phyloP scores from a whole-genome alignment of 768 basidiomycete genomes.

The Butyriboletus loyo region DNA sequence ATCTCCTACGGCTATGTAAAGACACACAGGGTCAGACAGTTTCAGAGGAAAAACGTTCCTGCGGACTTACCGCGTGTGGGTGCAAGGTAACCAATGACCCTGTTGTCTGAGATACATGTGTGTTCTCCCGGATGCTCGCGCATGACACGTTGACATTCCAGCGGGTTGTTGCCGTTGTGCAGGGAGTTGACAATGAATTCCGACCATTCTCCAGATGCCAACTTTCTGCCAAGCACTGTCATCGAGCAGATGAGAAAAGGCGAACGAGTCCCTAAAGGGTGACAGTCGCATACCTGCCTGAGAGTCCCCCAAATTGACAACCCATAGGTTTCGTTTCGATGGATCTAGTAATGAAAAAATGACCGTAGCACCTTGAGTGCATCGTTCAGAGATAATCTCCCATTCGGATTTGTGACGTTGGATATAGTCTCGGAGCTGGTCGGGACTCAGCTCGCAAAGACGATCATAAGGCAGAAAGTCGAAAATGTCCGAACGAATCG shows the following conservation, averaged over 20 bases:
- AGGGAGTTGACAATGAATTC: constrained; percentile 23
- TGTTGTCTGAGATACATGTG: constrained; percentile 28
- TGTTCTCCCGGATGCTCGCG: constrained; percentile 32
- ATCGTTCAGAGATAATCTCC: constrained; percentile 32
- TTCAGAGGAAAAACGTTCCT: not conserved
- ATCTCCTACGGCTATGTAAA: constrained; percentile 33
- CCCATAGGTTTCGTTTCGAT: constrained; percentile 28
- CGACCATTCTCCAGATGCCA: constrained; percentile 18
- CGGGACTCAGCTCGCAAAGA: constrained; percentile 36
- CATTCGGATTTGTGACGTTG: constrained; percentile 35
- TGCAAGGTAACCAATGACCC: constrained; percentile 38
- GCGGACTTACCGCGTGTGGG: constrained; percentile 35
- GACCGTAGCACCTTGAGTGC: constrained; percentile 34
- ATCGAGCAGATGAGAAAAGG: not conserved
- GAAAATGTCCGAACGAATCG: constrained; percentile 43
- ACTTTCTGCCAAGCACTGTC: constrained; percentile 23
- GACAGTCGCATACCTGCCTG: constrained; percentile 27
- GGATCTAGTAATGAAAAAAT: constrained; percentile 33
- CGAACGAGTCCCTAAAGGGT: not conserved
- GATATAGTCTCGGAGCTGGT: constrained; percentile 40
- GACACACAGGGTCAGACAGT: constrained; percentile 13
- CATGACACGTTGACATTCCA: constrained; percentile 26
- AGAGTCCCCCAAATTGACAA: constrained; percentile 35
- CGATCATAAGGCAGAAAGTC: constrained; percentile 40
- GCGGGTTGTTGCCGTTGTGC: constrained; percentile 31